Evolutionary conservation across 2,329 filamentous ascomycete species (phyloP), one percentile per base, ranked within the genome.

Genomic region (Fusarium robinianum): DNA sequence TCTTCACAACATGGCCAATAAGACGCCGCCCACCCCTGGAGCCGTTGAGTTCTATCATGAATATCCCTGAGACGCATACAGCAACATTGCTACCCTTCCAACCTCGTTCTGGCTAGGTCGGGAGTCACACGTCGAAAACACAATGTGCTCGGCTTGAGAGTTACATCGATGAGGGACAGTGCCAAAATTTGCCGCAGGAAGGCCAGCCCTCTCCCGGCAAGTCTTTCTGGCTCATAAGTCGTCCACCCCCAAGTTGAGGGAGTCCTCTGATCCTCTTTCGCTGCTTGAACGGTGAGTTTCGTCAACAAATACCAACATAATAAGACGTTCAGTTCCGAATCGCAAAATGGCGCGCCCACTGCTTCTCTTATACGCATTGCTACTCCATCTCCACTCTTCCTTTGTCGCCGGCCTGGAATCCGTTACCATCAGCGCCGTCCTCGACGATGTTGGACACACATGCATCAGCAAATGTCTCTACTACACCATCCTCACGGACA

Each of bases 401-500:
- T 12, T 52, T 1, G 40, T 18, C 1, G 49, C 37, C 27, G 55
- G 44, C 16, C 52, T 47, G 8, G 53, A 46, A 18, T 38, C 45
- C 5, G 53, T 60, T 11, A 61, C 44, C 19, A 61, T 61, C 38
- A 41, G 22, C 9, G 35, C 25, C n/a, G 23, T 38, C 10, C 31
- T 60, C 5, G 34, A 46, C 8, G 35, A 34, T 3, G 27, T 37
- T 8, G 56, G 27, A 3, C 58, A 61, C 27, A 31, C 16, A 2
- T 61, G 58, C 25, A 49, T 61, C 29, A 54, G 44, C 23, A 32
- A 54, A 40, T 61, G 58, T 34, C 53, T 61, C 9, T 54, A 47
- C 38, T 52, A 48, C 17, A 37, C 49, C 6, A 6, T 46, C 26
- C 0, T 47, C 7, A 29, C 19, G 24, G 57, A 63, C 25, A 36